phyloP scores from a whole-genome alignment of 192 early-diverging fungal species.

The Coemansia sp. region DNA sequence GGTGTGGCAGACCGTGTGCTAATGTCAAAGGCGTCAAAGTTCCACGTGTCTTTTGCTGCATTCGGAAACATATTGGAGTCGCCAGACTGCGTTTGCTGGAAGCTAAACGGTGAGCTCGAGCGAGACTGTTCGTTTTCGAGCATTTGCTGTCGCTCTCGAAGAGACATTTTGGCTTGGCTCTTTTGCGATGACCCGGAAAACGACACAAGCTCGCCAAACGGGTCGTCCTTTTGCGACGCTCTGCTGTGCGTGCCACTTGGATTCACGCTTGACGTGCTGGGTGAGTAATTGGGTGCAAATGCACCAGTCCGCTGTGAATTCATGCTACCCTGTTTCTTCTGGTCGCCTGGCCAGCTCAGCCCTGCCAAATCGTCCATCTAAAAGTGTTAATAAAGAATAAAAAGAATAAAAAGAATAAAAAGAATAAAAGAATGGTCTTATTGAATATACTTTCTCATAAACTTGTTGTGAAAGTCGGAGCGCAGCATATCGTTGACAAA shows the following conservation, averaged over 20 bases:
- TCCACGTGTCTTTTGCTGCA: conserved; percentile 33
- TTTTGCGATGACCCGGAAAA: conserved; percentile 26
- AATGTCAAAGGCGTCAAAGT: conserved; percentile 46
- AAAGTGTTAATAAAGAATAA: conserved; percentile 5
- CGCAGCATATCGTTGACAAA: conserved; percentile 97
- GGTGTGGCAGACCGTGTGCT: conserved; percentile 17
- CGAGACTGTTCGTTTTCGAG: conserved; percentile 30
- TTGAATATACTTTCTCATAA: conserved; percentile 88
- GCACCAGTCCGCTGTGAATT: conserved; percentile 1
- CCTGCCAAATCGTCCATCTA: conserved; percentile 44
- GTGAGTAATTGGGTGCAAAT: conserved; percentile 42
- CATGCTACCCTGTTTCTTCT: neutral
- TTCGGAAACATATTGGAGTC: conserved; percentile 5
- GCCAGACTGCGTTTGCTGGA: conserved; percentile 9
- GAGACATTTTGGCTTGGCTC: conserved; percentile 36
- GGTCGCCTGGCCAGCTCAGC: conserved; percentile 27
- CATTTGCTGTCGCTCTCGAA: conserved; percentile 50
- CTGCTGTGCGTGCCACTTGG: neutral
- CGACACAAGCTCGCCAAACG: conserved; percentile 53
- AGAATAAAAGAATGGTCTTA: conserved; percentile 28
- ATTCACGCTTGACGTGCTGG: conserved; percentile 10
- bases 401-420: conserved; percentile 12
- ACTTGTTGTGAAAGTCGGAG: conserved; percentile 95
- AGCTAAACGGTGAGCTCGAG: conserved; percentile 25
- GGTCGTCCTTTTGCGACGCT: conserved; percentile 32